Conservation (phyloP, 345 rosid genomes). For the Eucalyptus sp. region DNA sequence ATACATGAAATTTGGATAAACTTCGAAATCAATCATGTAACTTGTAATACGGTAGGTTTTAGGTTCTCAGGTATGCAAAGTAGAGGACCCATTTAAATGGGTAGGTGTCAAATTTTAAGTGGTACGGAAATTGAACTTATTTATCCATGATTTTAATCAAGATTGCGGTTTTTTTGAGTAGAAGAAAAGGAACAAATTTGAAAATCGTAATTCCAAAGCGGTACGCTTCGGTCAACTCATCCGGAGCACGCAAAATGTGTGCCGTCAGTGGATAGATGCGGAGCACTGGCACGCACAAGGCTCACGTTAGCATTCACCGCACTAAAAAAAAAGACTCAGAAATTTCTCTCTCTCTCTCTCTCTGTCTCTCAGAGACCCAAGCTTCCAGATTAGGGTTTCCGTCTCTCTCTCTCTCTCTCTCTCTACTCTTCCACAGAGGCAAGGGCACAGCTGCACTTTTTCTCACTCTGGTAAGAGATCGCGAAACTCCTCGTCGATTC, state of each 20-base stretch:
- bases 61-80: accelerated
- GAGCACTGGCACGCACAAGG: background rate
- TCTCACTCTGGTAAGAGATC: background rate
- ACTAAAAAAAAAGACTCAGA: background rate
- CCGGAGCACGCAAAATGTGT: background rate
- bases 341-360: background rate
- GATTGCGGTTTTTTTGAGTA: background rate
- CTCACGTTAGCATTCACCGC: background rate
- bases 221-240: background rate
- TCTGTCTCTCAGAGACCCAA: background rate
- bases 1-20: too few species aligned
- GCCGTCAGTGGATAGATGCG: background rate
- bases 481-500: background rate
- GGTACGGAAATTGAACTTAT: too few species aligned
- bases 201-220: background rate
- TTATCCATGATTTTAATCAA: too few species aligned
- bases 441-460: background rate
- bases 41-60: accelerated
- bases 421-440: background rate
- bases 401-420: background rate
- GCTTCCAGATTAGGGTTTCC: background rate
- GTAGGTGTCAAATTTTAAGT: too few species aligned
- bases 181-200: background rate
- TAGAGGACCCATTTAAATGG: accelerated
- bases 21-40: accelerated